Conservation (phyloP, 257 asterid species). For the Solanum lignicaule region DNA sequence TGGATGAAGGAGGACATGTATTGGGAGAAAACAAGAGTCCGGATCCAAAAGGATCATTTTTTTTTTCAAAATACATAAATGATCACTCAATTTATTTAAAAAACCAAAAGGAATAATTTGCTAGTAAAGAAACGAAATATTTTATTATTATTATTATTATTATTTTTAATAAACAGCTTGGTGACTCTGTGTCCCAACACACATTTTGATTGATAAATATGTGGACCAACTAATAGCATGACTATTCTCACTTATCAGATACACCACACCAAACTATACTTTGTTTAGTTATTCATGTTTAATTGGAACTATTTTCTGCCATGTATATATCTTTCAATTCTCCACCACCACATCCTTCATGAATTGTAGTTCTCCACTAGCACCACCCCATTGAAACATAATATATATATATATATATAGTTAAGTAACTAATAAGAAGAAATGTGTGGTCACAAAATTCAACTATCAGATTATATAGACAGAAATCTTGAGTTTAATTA, state of each 20-base stretch:
- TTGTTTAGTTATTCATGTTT: neutral
- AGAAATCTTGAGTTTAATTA: no score
- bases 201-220: neutral
- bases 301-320: neutral
- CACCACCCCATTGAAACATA: neutral
- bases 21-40: neutral
- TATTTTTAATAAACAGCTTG: neutral
- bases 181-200: neutral
- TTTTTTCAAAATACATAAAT: no score
- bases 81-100: neutral
- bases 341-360: neutral
- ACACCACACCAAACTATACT: neutral
- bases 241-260: neutral
- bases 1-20: neutral
- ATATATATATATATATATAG: no score
- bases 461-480: neutral
- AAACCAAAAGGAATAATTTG: no score
- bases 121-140: no score
- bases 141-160: neutral
- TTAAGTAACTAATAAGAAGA: neutral
- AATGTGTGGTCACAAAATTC: neutral
- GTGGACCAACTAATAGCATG: neutral
- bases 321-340: neutral
- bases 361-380: neutral
- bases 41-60: no score